Percentiles rank a stretch among this genome's conserved stretches.
These are phyloP conservation scores for Alternaria atra DNA, from an alignment of 2,329 filamentous ascomycete species.

Conservation along the genomic window DNA sequence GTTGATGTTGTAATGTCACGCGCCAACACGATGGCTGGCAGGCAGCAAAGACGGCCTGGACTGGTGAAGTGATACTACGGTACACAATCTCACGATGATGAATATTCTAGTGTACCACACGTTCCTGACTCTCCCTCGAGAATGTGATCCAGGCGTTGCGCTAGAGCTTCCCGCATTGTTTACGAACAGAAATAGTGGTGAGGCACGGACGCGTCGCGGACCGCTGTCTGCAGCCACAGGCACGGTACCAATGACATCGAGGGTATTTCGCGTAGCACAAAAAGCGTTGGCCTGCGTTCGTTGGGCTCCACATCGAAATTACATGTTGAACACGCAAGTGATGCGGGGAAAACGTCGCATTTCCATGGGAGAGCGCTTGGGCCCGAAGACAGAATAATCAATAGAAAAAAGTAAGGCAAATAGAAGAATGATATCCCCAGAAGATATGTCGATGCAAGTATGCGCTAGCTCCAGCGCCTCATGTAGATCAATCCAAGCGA, in stretches of 20 bases:
- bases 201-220: slow-evolving; percentile 18
- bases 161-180: slow-evolving; percentile 2
- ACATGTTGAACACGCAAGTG: not conserved
- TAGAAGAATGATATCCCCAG: not conserved
- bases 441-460: slow-evolving; percentile 18
- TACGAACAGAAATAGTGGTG: slow-evolving; percentile 1
- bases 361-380: not conserved
- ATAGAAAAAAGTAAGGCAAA: slow-evolving; percentile 1
- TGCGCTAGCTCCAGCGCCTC: slow-evolving; percentile 43
- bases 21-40: not conserved
- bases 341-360: slow-evolving; percentile 8
- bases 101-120: not conserved
- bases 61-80: not conserved
- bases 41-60: not conserved
- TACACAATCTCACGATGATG: not conserved
- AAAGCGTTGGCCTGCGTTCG: slow-evolving; percentile 15
- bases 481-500: slow-evolving; percentile 48
- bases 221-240: slow-evolving; percentile 20
- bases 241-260: slow-evolving; percentile 16
- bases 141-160: slow-evolving; percentile 5
- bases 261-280: slow-evolving; percentile 1
- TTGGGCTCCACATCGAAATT: slow-evolving; percentile 10
- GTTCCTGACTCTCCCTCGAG: not conserved
- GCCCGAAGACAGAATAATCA: not conserved
- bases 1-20: not conserved